These are phyloP conservation scores for Calocybe gangraenosa DNA, from an alignment of 768 basidiomycete genomes.

Conservation along the genomic window DNA sequence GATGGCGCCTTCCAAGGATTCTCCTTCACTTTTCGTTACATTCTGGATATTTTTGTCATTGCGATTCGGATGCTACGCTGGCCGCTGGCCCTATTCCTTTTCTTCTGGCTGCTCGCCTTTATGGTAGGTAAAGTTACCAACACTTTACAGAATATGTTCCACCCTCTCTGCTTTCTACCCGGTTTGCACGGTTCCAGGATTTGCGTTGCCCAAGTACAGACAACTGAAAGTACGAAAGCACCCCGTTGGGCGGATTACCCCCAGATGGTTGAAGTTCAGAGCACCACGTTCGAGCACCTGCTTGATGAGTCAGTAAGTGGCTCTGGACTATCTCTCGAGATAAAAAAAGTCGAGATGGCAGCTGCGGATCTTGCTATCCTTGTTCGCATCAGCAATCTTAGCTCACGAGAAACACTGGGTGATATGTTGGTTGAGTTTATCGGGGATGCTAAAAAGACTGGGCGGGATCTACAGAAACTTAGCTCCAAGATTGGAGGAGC, in stretches of 20 bases:
- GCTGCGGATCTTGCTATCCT: slow-evolving; percentile 62
- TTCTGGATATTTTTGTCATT: slow-evolving; percentile 41
- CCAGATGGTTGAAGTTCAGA: slow-evolving; percentile 54
- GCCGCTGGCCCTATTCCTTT: slow-evolving; percentile 53
- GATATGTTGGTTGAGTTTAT: slow-evolving; percentile 51
- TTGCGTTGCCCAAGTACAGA: slow-evolving; percentile 29
- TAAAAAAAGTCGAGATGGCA: slow-evolving; percentile 78
- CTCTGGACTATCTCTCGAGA: slow-evolving; percentile 57
- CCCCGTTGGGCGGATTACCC: slow-evolving; percentile 59
- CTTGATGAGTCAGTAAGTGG: slow-evolving; percentile 56
- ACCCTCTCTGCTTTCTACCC: slow-evolving; percentile 62
- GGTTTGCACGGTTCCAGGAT: slow-evolving; percentile 44
- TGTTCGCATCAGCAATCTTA: slow-evolving; percentile 60
- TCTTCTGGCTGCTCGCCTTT: slow-evolving; percentile 46
- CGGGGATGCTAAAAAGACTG: slow-evolving; percentile 55
- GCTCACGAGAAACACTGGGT: slow-evolving; percentile 53
- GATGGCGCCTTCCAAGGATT: slow-evolving; percentile 26
- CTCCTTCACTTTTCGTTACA: slow-evolving; percentile 32
- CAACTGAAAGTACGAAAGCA: slow-evolving; percentile 6
- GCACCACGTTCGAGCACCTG: slow-evolving; percentile 58
- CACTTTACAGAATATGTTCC: slow-evolving; percentile 42
- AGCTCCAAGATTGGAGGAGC: slow-evolving; percentile 67
- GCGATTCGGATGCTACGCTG: slow-evolving; percentile 47
- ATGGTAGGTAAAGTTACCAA: slow-evolving; percentile 35
- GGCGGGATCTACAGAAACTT: slow-evolving; percentile 56